Evolutionary conservation across 2,329 filamentous ascomycete genomes (phyloP).

Genomic region (Botryosphaeria agaves): DNA sequence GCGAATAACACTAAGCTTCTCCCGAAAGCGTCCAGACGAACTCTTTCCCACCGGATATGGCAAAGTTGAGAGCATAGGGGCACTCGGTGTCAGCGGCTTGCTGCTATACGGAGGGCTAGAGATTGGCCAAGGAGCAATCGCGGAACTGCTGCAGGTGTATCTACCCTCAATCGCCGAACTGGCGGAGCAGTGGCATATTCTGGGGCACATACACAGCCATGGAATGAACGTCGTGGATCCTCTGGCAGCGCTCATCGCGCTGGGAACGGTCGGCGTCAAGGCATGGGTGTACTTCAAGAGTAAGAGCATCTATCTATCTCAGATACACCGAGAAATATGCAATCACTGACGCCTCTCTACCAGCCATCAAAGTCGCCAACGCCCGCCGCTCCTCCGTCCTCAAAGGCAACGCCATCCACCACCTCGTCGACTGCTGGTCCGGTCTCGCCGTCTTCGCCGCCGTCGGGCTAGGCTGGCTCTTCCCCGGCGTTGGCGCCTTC

Average conservation of each 20-base stretch:
- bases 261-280: neutral
- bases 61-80: constrained; percentile 90
- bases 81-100: constrained; percentile 81
- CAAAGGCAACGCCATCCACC: constrained; percentile 89
- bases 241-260: neutral
- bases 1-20: constrained; percentile 85
- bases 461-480: constrained; percentile 34
- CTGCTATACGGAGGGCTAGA: constrained; percentile 77
- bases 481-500: constrained; percentile 82
- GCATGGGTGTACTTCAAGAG: neutral
- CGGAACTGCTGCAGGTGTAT: neutral
- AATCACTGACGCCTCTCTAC: constrained; percentile 1
- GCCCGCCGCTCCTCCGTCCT: constrained; percentile 92
- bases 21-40: constrained; percentile 65
- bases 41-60: constrained; percentile 84
- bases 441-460: constrained; percentile 90
- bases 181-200: neutral
- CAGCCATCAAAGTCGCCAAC: constrained; percentile 86
- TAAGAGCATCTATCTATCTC: neutral
- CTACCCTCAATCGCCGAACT: neutral
- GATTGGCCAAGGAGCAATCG: constrained; percentile 51
- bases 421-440: constrained; percentile 54
- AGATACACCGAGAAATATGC: neutral
- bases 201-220: neutral
- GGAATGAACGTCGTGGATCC: neutral